Evolutionary conservation across 2,329 filamentous ascomycete species (phyloP).

Genomic region (Huntiella bhutanensis): DNA sequence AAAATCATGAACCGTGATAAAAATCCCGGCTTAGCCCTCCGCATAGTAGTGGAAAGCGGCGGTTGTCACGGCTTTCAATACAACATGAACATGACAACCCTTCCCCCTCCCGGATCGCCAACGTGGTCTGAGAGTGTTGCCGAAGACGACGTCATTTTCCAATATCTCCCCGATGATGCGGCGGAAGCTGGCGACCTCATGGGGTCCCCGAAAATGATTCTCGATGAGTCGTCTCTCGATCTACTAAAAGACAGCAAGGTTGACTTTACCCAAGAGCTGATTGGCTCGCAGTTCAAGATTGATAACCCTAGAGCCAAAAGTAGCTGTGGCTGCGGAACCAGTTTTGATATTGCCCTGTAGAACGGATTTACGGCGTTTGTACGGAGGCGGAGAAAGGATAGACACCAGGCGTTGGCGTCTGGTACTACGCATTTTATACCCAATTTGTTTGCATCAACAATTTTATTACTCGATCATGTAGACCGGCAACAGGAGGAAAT

Average conservation of each 20-base stretch:
- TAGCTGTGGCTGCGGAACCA: conserved; percentile 92
- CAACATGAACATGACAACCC: conserved; percentile 64
- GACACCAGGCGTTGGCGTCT: not conserved
- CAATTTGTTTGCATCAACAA: too few species aligned
- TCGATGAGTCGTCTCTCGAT: conserved; percentile 75
- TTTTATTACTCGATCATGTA: too few species aligned
- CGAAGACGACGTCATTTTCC: conserved; percentile 79
- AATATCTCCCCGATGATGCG: conserved; percentile 38
- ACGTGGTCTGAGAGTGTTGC: conserved; percentile 22
- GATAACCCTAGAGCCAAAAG: conserved; percentile 84
- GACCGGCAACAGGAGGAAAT: too few species aligned
- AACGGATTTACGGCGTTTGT: too few species aligned
- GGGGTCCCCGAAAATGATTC: conserved; percentile 53
- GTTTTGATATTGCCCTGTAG: conserved; percentile 55
- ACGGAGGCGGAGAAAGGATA: not conserved
- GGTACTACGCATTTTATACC: not conserved
- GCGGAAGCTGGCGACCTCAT: conserved; percentile 17
- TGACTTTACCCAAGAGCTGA: conserved; percentile 91
- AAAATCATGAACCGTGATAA: conserved; percentile 54
- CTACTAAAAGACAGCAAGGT: conserved; percentile 84
- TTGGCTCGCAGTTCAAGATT: conserved; percentile 74
- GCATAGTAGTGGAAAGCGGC: conserved; percentile 78
- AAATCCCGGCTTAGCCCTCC: conserved; percentile 70
- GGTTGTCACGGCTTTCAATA: conserved; percentile 98
- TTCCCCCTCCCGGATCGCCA: conserved; percentile 25